Percentiles rank a stretch among this genome's conserved stretches.
These are phyloP conservation scores for Boeremia exigua DNA, from an alignment of 2,329 filamentous ascomycete species.

Conservation along the genomic window DNA sequence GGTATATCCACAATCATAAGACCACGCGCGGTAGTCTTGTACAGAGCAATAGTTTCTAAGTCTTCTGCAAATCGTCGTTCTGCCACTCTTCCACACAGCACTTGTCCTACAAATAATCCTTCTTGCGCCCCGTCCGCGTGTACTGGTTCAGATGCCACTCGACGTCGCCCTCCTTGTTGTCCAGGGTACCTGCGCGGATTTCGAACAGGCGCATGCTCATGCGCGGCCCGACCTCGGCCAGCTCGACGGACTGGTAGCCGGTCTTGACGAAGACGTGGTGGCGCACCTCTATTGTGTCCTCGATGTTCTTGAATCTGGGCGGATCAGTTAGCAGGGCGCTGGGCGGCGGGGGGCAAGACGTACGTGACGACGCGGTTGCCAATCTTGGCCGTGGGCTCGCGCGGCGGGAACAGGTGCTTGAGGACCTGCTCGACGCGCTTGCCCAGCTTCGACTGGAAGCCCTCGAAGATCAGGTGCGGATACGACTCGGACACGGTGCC, in stretches of 20 bases:
- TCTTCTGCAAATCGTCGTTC: neutral
- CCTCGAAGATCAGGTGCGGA: constrained; percentile 94
- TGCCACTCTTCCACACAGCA: too few relatives aligned
- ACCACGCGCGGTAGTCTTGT: too few relatives aligned
- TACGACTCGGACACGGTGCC: constrained; percentile 93
- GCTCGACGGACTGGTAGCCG: constrained; percentile 77
- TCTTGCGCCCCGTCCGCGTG: constrained; percentile 90
- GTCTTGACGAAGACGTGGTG: constrained; percentile 96
- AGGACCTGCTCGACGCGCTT: constrained; percentile 85
- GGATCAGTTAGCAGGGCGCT: constrained; percentile 1
- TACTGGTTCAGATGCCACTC: constrained; percentile 98
- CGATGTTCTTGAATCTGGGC: constrained; percentile 73
- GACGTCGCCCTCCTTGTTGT: constrained; percentile 93
- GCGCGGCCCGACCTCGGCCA: constrained; percentile 65
- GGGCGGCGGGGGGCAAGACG: neutral
- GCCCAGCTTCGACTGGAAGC: constrained; percentile 82
- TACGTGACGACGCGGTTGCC: constrained; percentile 84
- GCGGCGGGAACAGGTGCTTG: constrained; percentile 92
- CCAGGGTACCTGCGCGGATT: constrained; percentile 87
- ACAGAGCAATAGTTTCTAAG: neutral
- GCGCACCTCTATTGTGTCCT: constrained; percentile 85
- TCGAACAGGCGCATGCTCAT: constrained; percentile 99
- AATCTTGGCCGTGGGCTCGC: constrained; percentile 78
- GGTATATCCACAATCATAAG: constrained; percentile 7
- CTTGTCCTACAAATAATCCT: constrained; percentile 86